Conservation (phyloP, 345 rosid genomes). For the Eucalyptus pauciflora region DNA sequence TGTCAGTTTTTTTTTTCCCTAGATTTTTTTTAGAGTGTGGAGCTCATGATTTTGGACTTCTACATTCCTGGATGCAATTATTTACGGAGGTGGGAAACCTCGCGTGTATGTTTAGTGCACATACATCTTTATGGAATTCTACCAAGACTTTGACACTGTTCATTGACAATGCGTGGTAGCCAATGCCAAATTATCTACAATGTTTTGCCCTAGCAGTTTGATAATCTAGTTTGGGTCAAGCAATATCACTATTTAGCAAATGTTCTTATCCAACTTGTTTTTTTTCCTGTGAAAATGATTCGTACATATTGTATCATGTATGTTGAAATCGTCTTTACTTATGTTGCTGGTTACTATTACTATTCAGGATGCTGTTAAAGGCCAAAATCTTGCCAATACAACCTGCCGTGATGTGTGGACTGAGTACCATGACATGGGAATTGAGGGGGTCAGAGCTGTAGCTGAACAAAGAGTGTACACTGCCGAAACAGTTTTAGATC, state of each 20-base stretch:
- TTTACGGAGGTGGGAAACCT: not conserved
- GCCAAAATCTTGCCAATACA: constrained; percentile 48
- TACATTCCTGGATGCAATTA: not conserved
- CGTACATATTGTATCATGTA: not conserved
- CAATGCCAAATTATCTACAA: not conserved
- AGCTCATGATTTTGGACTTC: not conserved
- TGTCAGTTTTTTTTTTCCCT: not conserved
- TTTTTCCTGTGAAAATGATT: not conserved
- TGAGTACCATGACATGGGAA: constrained; percentile 91
- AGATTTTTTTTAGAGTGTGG: not conserved
- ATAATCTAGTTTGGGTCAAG: not conserved
- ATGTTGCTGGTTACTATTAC: not conserved
- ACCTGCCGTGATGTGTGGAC: constrained; percentile 88
- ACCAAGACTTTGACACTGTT: not conserved
- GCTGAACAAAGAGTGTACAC: constrained; percentile 79
- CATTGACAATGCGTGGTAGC: not conserved
- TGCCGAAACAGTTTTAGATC: constrained; percentile 51
- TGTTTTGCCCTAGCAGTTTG: not conserved
- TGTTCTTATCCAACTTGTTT: not conserved
- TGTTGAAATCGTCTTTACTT: not conserved
- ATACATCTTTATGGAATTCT: not conserved
- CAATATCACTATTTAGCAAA: not conserved
- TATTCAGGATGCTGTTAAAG: constrained; percentile 73
- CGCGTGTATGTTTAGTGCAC: not conserved
- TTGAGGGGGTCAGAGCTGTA: constrained; percentile 71